Evolutionary conservation across 495 filamentous ascomycete genomes (phyloP).

Genomic region (Penicillium tannophilum): DNA sequence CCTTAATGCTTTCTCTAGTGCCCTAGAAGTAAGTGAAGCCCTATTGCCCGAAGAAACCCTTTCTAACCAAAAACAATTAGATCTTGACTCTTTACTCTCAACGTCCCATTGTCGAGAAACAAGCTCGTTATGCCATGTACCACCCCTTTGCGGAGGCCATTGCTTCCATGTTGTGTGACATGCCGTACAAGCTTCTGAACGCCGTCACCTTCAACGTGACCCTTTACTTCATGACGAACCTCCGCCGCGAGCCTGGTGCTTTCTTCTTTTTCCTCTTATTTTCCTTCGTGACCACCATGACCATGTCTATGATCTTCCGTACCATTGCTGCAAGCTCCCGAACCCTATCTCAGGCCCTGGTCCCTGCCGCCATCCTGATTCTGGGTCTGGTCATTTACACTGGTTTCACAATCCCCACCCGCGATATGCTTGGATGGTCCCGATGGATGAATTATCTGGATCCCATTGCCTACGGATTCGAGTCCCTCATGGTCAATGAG

Average conservation of each 20-base stretch:
- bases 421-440: constrained; percentile 57
- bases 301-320: constrained; percentile 62
- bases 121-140: constrained; percentile 67
- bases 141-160: constrained; percentile 65
- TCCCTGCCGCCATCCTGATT: constrained; percentile 53
- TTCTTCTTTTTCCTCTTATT: constrained; percentile 68
- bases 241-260: constrained; percentile 46
- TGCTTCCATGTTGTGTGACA: constrained; percentile 62
- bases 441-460: constrained; percentile 56
- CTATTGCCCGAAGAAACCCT: background rate
- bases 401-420: constrained; percentile 53
- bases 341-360: constrained; percentile 55
- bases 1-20: constrained; percentile 83
- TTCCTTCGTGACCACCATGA: constrained; percentile 55
- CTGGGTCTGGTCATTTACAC: constrained; percentile 56
- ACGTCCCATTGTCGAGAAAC: constrained; percentile 70
- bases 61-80: constrained; percentile 27
- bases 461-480: constrained; percentile 54
- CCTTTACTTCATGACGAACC: constrained; percentile 63
- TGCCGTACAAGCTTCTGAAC: constrained; percentile 58
- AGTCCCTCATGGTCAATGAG: constrained; percentile 59
- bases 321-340: constrained; percentile 54
- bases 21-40: constrained; percentile 62
- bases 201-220: constrained; percentile 58
- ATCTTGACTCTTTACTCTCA: constrained; percentile 64